Evolutionary conservation across 371 early-diverging fungal genomes (phyloP).

Genomic region (Mortierella sp.): DNA sequence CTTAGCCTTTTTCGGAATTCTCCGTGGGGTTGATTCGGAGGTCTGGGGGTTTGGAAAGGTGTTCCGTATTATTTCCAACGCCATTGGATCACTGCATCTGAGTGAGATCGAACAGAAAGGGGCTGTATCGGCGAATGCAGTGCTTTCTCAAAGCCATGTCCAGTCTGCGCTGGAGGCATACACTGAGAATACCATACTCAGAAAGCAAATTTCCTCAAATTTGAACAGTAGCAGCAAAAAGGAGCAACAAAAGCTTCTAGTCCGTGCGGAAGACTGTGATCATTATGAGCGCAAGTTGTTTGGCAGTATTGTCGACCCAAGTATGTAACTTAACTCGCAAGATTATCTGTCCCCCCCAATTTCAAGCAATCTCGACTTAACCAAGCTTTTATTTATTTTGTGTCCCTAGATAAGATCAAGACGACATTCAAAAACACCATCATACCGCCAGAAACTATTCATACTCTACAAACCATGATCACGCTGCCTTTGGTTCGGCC

Average conservation of each 20-base stretch:
- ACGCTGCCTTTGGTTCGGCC: slow-evolving; percentile 87
- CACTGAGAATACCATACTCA: slow-evolving; percentile 18
- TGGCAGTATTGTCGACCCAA: slow-evolving; percentile 74
- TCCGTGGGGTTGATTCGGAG: slow-evolving; percentile 50
- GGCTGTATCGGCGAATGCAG: not conserved
- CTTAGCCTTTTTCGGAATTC: slow-evolving; percentile 18
- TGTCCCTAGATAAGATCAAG: slow-evolving; percentile 63
- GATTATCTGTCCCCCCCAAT: not conserved
- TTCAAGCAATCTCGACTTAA: no score
- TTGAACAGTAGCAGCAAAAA: slow-evolving; percentile 1
- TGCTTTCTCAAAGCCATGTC: slow-evolving; percentile 14
- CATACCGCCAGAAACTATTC: slow-evolving; percentile 74
- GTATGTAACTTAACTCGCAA: slow-evolving; percentile 40
- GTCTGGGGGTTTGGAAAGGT: slow-evolving; percentile 59
- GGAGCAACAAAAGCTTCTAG: slow-evolving; percentile 14
- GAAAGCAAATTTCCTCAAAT: slow-evolving; percentile 13
- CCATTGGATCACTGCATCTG: slow-evolving; percentile 33
- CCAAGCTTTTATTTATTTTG: not conserved
- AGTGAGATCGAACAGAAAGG: slow-evolving; percentile 1
- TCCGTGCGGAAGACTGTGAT: slow-evolving; percentile 50
- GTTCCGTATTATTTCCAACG: slow-evolving; percentile 44
- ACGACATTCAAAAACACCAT: slow-evolving; percentile 75
- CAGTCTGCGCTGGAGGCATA: slow-evolving; percentile 17
- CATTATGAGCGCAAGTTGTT: slow-evolving; percentile 72
- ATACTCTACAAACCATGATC: slow-evolving; percentile 89